phyloP scores from a whole-genome alignment of 805 yeast genomes.

The Starmerella bombi region DNA sequence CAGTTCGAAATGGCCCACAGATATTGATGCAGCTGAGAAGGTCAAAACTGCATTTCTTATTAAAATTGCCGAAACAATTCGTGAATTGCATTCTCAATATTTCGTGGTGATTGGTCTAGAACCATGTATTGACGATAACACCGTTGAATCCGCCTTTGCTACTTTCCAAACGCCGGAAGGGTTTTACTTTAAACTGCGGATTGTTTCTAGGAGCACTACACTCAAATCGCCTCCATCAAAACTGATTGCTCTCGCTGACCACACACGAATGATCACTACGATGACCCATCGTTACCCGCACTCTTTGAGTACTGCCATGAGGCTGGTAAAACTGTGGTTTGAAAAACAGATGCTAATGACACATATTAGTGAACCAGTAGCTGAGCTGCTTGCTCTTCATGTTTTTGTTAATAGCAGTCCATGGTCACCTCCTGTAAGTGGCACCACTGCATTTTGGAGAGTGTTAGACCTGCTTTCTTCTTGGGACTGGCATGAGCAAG shows the following conservation, averaged over 20 bases:
- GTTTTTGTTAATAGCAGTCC: conserved; percentile 83
- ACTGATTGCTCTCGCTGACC: conserved; percentile 46
- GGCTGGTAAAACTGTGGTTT: conserved; percentile 82
- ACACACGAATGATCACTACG: conserved; percentile 63
- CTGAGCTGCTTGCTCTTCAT: conserved; percentile 70
- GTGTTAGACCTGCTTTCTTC: conserved; percentile 52
- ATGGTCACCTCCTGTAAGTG: conserved; percentile 65
- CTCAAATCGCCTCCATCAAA: conserved; percentile 18
- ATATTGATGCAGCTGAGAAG: conserved; percentile 66
- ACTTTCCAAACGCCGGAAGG: conserved; percentile 73
- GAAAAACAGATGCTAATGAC: conserved; percentile 62
- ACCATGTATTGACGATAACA: conserved; percentile 23
- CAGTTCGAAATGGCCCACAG: conserved; percentile 93
- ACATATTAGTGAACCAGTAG: conserved; percentile 63
- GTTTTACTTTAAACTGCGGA: conserved; percentile 65
- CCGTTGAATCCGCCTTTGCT: conserved; percentile 24
- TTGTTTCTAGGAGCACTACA: conserved; percentile 35
- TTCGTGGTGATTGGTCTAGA: conserved; percentile 53
- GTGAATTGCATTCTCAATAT: conserved; percentile 39
- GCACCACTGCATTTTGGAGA: conserved; percentile 69
- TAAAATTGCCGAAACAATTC: conserved; percentile 42
- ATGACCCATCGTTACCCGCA: conserved; percentile 58
- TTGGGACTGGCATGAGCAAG: conserved; percentile 94
- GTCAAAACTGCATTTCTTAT: conserved; percentile 82
- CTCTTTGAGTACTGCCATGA: conserved; percentile 57